Evolutionary conservation across 176 grass and related monocot species (phyloP), one percentile per base, ranked within the genome.

Genomic region (Musa acuminata): DNA sequence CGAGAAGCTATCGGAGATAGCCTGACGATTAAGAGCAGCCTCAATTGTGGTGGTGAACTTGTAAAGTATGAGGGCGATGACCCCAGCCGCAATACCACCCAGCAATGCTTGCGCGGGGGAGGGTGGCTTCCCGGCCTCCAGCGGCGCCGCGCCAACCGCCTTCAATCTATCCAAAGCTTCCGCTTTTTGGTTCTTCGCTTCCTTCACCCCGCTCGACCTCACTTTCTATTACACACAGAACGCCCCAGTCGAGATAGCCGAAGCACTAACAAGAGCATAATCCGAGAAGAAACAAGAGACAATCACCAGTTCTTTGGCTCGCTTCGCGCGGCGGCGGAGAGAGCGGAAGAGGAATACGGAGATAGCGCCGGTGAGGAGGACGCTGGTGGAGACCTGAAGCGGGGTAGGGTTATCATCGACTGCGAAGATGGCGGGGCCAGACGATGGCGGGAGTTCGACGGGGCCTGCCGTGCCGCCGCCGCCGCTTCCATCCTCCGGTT

Each of bases 21-120:
- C 68, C 79, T 98, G 90, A 27, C 85, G 83, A 85, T 88, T 98
- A 16, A 98, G 83, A 26, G 94, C 11, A 64, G 85, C 79, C 72
- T 97, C 90, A n/a, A 97, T 78, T 35, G 90, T 97, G 71, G 72
- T 80, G 11, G 87, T 62, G 82, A 98, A 98, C 77, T 93, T 98
- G 84, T 93, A 98, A 1, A 98, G 84, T 77, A 93, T 90, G 29
- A 98, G 16, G 26, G 87, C 86, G 43, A 98, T 88, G 50, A 85
- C 90, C 59, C 90, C 94, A 1, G 90, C 94, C 8, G 94, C 90
- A 76, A 98, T 78, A 48, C 87, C 84, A 13, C 94, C 88, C 1
- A 93, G 86, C 35, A 98, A 89, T 54, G 82, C 78, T 75, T 93
- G 94, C 8, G 72, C 64, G 8, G 90, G 87, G 25, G 94, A 98